Conservation (phyloP, 2,329 filamentous ascomycete species). For the Colletotrichum tropicale region DNA sequence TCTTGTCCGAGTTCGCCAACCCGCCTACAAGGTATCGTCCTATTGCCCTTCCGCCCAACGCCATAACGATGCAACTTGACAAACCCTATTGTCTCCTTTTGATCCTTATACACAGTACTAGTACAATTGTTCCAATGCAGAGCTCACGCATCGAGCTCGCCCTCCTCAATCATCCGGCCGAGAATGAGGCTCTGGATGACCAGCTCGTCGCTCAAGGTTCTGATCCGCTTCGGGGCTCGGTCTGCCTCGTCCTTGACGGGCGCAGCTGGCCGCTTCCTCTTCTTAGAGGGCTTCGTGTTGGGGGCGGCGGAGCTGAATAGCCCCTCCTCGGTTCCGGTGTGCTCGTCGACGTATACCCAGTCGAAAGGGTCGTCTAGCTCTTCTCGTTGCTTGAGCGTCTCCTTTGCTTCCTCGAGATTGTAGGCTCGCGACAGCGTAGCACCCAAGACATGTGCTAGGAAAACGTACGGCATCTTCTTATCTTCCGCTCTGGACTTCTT, state of each 20-base stretch:
- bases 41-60: not conserved
- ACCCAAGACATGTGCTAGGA: slow-evolving; percentile 80
- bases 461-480: slow-evolving; percentile 75
- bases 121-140: not conserved
- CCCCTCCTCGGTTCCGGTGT: slow-evolving; percentile 56
- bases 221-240: slow-evolving; percentile 56
- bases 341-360: slow-evolving; percentile 80
- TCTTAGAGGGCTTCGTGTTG: slow-evolving; percentile 40
- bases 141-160: slow-evolving; percentile 39
- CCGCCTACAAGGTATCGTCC: not conserved
- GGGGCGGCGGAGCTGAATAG: slow-evolving; percentile 42
- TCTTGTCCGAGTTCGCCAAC: not conserved
- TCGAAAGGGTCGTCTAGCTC: slow-evolving; percentile 60
- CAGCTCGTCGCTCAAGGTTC: slow-evolving; percentile 81
- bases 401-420: slow-evolving; percentile 69
- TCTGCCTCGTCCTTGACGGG: slow-evolving; percentile 23
- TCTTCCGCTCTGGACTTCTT: slow-evolving; percentile 65
- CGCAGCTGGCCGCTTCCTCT: slow-evolving; percentile 37
- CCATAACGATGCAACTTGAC: not conserved
- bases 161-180: slow-evolving; percentile 74
- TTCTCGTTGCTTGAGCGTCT: slow-evolving; percentile 57
- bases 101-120: not conserved
- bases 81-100: not conserved
- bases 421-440: slow-evolving; percentile 71
- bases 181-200: slow-evolving; percentile 92